Evolutionary conservation across 179 eudicot genomes (phyloP).

Genomic region (Amaranthus tricolor): DNA sequence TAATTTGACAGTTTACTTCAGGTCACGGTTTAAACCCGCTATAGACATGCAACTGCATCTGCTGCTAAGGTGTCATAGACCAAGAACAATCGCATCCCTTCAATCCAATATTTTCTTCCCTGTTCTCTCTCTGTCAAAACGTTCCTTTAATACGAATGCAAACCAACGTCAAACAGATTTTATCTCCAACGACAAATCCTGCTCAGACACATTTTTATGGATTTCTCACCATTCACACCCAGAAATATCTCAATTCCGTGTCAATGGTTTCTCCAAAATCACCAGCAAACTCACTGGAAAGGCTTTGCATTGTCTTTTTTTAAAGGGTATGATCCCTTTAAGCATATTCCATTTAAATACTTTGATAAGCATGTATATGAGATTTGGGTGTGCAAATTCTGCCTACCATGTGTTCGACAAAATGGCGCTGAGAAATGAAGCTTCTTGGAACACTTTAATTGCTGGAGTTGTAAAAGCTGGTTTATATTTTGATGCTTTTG

Average conservation of each 20-base stretch:
- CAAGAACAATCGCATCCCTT: neutral
- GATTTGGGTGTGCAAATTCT: conserved; percentile 37
- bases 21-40: too few species aligned
- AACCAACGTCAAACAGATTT: neutral
- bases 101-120: neutral
- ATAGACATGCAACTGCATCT: neutral
- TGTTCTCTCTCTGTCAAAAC: neutral
- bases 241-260: conserved; percentile 45
- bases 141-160: neutral
- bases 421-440: conserved; percentile 65
- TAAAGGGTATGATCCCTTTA: conserved; percentile 42
- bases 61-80: neutral
- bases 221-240: conserved; percentile 42
- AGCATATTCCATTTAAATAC: conserved; percentile 53
- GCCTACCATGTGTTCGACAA: conserved; percentile 57
- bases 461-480: conserved; percentile 55
- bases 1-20: too few species aligned
- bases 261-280: conserved; percentile 57
- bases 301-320: conserved; percentile 51
- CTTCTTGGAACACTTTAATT: conserved; percentile 72
- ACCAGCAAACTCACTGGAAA: conserved; percentile 41
- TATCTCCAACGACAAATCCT: neutral
- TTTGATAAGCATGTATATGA: conserved; percentile 58
- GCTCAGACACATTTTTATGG: conserved; percentile 14
- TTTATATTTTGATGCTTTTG: conserved; percentile 34